Evolutionary conservation across 2,329 filamentous ascomycete genomes (phyloP).

Genomic region (Pseudocercospora crystallina): DNA sequence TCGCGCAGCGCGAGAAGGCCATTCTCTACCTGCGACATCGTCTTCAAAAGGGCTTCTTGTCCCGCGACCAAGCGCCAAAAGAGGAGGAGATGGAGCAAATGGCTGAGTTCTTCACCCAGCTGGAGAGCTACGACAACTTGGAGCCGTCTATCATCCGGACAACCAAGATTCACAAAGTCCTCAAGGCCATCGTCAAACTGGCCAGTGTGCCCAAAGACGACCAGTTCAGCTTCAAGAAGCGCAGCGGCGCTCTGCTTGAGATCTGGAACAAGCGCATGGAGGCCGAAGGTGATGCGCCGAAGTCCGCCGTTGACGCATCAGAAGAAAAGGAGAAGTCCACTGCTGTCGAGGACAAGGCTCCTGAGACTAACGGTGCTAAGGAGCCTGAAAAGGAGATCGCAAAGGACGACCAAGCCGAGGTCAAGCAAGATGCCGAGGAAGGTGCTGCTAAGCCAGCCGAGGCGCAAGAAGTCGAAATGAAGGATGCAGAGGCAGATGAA

Average conservation of each 20-base stretch:
- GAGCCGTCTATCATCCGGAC: constrained; percentile 84
- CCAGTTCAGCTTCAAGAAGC: constrained; percentile 83
- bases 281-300: constrained; percentile 33
- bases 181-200: constrained; percentile 91
- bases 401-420: constrained; percentile 6
- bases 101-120: constrained; percentile 73
- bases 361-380: constrained; percentile 34
- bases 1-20: constrained; percentile 60
- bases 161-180: constrained; percentile 98
- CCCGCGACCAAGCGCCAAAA: constrained; percentile 79
- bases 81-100: constrained; percentile 79
- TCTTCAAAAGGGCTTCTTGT: constrained; percentile 89
- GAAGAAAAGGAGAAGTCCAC: constrained; percentile 30
- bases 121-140: constrained; percentile 77
- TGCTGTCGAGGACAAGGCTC: constrained; percentile 28
- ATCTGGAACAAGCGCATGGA: constrained; percentile 82
- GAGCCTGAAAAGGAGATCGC: constrained; percentile 17
- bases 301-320: constrained; percentile 36
- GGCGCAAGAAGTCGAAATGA: constrained; percentile 26
- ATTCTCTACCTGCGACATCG: constrained; percentile 94
- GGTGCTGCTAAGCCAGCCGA: constrained; percentile 14
- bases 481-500: constrained; percentile 26
- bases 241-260: constrained; percentile 75
- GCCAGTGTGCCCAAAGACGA: constrained; percentile 82
- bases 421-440: constrained; percentile 14